Base-by-base conservation (phyloP, 2,329 filamentous ascomycete species). In the Corinectria fuckeliana region DNA sequence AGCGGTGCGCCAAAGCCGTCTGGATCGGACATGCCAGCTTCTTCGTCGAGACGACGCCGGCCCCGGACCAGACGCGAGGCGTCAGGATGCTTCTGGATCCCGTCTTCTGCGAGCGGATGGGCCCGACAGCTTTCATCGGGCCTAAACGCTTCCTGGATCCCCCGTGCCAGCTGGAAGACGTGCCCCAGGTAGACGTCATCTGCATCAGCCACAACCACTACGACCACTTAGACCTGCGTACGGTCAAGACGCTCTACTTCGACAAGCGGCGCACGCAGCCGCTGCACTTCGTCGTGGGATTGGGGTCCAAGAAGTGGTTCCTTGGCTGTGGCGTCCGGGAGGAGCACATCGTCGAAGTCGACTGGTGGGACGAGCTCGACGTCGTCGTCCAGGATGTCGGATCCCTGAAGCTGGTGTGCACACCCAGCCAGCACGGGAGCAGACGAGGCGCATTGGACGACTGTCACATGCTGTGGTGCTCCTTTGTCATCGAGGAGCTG, bases 21-120 rank as follows among this genome's bases (percentile, higher is more conserved):
- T 96, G 92, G 92, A 85, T 96, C 1, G 93, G 93, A 18, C 93
- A 96, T 74, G 92, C 92, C 2, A 96, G 91, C 77, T 96, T 91
- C 78, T 91, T 91, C 68, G 85, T 93, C 62, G 92, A 96, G 74
- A 96, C 93, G 67, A 91, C 91, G 2, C 81, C 84, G 18, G n/a
- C 0, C 2, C 16, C 41, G 16, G 5, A 38, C 4, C n/a, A 13
- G 23, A n/a, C 41, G 30, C 44, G 20, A 7, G 92, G 92, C 0
- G 80, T 96, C 36, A 86, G 92, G 48, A 91, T 93, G 8, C 84
- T 96, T 3, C 95, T 96, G 73, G 92, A 96, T 71, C 92, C 92
- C 1, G 92, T 96, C 23, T 94, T 96, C 66, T 91, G 92, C 73
- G 85, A 91, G 59, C 86, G 91, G 66, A 96, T 92, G 76, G 86